phyloP scores from a whole-genome alignment of 1,139 yeast genomes.

The Chernovozyma aurita region DNA sequence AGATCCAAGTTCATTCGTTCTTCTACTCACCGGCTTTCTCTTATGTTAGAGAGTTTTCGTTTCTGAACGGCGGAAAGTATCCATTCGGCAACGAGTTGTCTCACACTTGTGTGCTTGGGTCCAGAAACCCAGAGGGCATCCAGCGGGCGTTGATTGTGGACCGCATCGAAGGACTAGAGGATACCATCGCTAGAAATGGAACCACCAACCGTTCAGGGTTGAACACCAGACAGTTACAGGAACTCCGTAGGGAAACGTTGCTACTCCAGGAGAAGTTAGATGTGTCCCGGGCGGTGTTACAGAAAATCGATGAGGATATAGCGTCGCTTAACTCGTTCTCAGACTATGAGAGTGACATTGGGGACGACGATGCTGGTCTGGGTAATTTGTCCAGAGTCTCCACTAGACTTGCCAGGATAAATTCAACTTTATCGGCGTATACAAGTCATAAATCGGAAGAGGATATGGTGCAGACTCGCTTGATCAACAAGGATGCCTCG shows the following conservation, averaged over 20 bases:
- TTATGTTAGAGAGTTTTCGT: slow-evolving; percentile 60
- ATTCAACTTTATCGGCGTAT: slow-evolving; percentile 13
- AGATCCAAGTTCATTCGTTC: slow-evolving; percentile 58
- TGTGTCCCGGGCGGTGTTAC: not conserved
- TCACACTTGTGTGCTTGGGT: slow-evolving; percentile 66
- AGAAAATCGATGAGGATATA: not conserved
- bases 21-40: slow-evolving; percentile 72
- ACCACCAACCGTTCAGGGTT: slow-evolving; percentile 6
- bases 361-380: not conserved
- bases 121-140: slow-evolving; percentile 49
- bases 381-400: not conserved
- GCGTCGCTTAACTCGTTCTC: not conserved
- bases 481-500: slow-evolving; percentile 5
- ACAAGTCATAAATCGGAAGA: slow-evolving; percentile 23
- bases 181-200: slow-evolving; percentile 34
- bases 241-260: not conserved
- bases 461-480: slow-evolving; percentile 17
- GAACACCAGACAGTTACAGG: not conserved
- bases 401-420: not conserved
- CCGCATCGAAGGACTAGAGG: slow-evolving; percentile 41
- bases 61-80: slow-evolving; percentile 45
- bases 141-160: slow-evolving; percentile 39
- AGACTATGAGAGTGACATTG: not conserved
- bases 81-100: slow-evolving; percentile 69
- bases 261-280: not conserved